Evolutionary conservation across 352 stramenopile genomes (phyloP).

Genomic region (Phytophthora nicotianae): DNA sequence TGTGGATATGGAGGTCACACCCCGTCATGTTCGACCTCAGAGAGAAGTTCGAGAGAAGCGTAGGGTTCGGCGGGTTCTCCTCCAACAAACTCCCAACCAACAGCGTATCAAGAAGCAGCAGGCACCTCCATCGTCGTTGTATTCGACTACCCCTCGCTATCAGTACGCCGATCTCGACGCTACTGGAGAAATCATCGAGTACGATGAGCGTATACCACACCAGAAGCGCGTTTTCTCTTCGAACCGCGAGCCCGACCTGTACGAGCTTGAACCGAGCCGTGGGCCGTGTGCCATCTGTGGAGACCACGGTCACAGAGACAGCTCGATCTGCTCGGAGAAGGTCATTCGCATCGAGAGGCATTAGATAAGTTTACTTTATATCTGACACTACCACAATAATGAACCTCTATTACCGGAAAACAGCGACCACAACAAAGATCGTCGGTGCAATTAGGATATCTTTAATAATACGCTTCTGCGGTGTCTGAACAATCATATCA

Average conservation of each 20-base stretch:
- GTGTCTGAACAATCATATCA: too few relatives aligned
- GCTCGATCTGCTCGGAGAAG: slow-evolving; percentile 25
- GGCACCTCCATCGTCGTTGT: neutral
- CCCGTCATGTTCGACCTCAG: slow-evolving; percentile 12
- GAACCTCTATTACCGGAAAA: too few relatives aligned
- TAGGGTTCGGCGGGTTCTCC: slow-evolving; percentile 1
- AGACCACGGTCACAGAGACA: slow-evolving; percentile 20
- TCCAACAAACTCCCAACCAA: slow-evolving; percentile 14
- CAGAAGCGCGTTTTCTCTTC: slow-evolving; percentile 23
- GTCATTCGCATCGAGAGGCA: slow-evolving; percentile 6
- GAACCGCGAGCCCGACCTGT: slow-evolving; percentile 17
- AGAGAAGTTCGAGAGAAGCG: slow-evolving; percentile 15
- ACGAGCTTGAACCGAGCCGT: slow-evolving; percentile 18
- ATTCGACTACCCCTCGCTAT: neutral
- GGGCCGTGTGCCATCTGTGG: slow-evolving; percentile 16
- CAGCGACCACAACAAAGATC: too few relatives aligned
- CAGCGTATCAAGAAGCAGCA: slow-evolving; percentile 16
- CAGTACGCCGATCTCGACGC: slow-evolving; percentile 16
- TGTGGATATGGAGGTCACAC: slow-evolving; percentile 17
- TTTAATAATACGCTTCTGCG: too few relatives aligned
- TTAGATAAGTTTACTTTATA: neutral
- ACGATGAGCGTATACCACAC: slow-evolving; percentile 12
- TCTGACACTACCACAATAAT: too few relatives aligned
- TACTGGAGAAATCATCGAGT: slow-evolving; percentile 22
- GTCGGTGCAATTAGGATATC: too few relatives aligned